A percentile compares a stretch with the other conserved stretches of the same genome.
Evolutionary conservation across 2,329 filamentous ascomycete genomes (phyloP).

Genomic region (Madurella fahalii): DNA sequence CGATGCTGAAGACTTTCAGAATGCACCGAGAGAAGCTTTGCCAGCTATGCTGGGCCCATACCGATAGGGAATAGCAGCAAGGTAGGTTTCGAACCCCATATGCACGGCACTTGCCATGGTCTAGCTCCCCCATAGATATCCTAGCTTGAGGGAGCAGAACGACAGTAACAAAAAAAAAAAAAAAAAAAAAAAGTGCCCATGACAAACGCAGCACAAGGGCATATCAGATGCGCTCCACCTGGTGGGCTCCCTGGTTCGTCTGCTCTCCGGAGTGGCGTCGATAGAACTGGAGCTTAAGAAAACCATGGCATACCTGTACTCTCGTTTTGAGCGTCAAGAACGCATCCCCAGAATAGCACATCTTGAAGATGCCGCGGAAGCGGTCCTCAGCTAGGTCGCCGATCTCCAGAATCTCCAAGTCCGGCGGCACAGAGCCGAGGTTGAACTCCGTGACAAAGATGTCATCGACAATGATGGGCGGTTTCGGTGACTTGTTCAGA

Average conservation of each 20-base stretch:
- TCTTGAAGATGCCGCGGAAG: constrained; percentile 98
- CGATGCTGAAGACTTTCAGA: not conserved
- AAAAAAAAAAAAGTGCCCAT: not conserved
- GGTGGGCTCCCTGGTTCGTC: not conserved
- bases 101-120: not conserved
- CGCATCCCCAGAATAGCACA: constrained; percentile 95
- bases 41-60: too few relatives aligned
- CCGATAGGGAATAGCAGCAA: too few relatives aligned
- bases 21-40: too few relatives aligned
- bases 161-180: not conserved
- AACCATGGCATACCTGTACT: constrained; percentile 66
- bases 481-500: constrained; percentile 95
- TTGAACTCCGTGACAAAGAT: constrained; percentile 98
- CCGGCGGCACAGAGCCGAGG: constrained; percentile 87
- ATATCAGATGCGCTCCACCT: not conserved
- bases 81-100: too few relatives aligned
- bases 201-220: not conserved
- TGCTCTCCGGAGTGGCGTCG: not conserved
- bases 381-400: constrained; percentile 95
- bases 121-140: not conserved
- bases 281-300: constrained; percentile 18
- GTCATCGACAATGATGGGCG: constrained; percentile 98
- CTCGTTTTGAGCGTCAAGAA: constrained; percentile 92
- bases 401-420: constrained; percentile 95
- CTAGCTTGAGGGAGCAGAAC: not conserved